A percentile compares a stretch with the other conserved stretches of the same genome.
Conservation (phyloP, 441 rosid genomes). For the Breynia disticha region DNA sequence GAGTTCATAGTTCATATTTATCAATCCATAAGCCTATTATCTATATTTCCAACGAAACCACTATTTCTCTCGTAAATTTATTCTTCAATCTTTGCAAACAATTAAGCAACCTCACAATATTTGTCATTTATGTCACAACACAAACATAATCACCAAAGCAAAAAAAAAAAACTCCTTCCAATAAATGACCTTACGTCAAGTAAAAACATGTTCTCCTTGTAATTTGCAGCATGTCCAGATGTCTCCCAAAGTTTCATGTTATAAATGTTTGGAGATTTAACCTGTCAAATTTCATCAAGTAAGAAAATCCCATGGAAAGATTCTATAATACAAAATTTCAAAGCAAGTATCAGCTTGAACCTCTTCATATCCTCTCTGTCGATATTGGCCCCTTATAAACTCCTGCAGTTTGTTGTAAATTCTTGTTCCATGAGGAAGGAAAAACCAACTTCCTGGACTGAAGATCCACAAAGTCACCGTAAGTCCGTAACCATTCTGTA, state of each 20-base stretch:
- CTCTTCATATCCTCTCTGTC: slow-evolving; percentile 92
- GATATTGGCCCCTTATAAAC: slow-evolving; percentile 62
- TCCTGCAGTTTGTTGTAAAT: slow-evolving; percentile 76
- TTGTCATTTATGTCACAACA: not conserved
- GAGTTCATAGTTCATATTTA: not conserved
- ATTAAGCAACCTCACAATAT: not conserved
- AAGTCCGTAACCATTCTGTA: not conserved
- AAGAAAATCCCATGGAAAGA: slow-evolving; percentile 11
- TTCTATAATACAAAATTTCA: not conserved
- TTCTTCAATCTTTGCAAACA: not conserved
- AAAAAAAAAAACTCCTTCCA: not conserved
- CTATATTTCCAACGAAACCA: not conserved
- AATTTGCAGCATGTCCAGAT: slow-evolving; percentile 97
- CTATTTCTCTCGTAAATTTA: not conserved
- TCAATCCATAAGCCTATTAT: not conserved
- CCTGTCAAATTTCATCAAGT: slow-evolving; percentile 42
- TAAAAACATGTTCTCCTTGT: slow-evolving; percentile 93
- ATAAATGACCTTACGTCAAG: slow-evolving; percentile 51
- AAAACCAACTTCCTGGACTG: slow-evolving; percentile 99
- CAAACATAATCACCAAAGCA: not conserved
- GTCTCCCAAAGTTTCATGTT: slow-evolving; percentile 98
- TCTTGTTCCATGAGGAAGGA: slow-evolving; percentile 89
- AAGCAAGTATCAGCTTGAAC: slow-evolving; percentile 23
- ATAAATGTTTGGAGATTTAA: slow-evolving; percentile 81
- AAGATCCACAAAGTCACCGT: slow-evolving; percentile 15